These are phyloP conservation scores for Onygenales sp. DNA, from an alignment of 2,329 filamentous ascomycete species.

Conservation along the genomic window DNA sequence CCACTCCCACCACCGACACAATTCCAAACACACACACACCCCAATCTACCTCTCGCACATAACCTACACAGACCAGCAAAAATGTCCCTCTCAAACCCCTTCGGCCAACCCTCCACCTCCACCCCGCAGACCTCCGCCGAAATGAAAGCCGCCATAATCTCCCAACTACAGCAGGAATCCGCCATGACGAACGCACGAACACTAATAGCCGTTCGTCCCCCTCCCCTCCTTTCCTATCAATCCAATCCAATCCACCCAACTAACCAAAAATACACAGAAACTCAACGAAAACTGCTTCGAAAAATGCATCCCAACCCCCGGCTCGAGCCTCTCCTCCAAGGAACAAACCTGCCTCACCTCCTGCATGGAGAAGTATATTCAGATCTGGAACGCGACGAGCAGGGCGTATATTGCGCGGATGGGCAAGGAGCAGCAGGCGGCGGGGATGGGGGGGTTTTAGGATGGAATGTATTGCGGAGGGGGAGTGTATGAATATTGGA, in stretches of 20 bases:
- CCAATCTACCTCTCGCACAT: too few species aligned
- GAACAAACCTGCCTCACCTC: conserved; percentile 63
- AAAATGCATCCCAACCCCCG: conserved; percentile 58
- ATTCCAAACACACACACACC: neutral
- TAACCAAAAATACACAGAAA: conserved; percentile 44
- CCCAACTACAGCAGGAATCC: conserved; percentile 54
- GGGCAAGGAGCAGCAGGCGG: conserved; percentile 49
- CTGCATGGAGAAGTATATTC: conserved; percentile 82
- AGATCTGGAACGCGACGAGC: conserved; percentile 67
- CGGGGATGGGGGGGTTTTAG: conserved; percentile 7
- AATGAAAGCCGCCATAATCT: conserved; percentile 48
- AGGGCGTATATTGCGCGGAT: conserved; percentile 52
- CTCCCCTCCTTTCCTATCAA: neutral
- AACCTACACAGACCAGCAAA: conserved; percentile 2
- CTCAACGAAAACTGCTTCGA: conserved; percentile 75
- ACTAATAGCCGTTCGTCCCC: conserved; percentile 55
- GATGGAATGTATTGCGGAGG: neutral
- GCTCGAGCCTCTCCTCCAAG: conserved; percentile 53
- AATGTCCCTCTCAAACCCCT: conserved; percentile 33
- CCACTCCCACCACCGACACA: conserved; percentile 1
- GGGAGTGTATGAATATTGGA: neutral
- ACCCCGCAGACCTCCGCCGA: conserved; percentile 21
- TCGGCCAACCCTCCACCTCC: conserved; percentile 20
- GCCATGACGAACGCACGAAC: conserved; percentile 59
- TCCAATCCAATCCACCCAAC: neutral